phyloP scores from a whole-genome alignment of 805 yeast species.

The Teunomyces panamensis region DNA sequence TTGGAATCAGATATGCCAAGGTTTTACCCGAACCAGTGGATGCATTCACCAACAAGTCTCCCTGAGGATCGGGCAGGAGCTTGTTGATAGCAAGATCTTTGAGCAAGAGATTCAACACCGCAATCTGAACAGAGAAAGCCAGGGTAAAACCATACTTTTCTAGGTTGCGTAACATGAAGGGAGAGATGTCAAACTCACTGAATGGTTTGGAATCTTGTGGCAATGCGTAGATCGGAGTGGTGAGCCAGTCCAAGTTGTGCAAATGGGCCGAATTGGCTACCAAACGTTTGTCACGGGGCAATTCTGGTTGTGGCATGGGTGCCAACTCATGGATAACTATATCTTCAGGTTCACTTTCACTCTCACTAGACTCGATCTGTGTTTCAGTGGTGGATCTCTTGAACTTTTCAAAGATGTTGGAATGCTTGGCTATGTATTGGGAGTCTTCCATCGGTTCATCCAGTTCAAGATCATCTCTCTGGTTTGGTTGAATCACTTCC shows the following conservation, averaged over 20 bases:
- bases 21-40: constrained; percentile 97
- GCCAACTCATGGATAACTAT: constrained; percentile 39
- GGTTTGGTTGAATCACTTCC: not conserved
- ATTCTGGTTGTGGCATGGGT: constrained; percentile 83
- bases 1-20: constrained; percentile 80
- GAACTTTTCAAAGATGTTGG: constrained; percentile 17
- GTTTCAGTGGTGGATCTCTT: constrained; percentile 22
- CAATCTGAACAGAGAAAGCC: constrained; percentile 78
- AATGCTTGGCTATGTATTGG: constrained; percentile 20
- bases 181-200: constrained; percentile 43
- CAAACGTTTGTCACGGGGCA: constrained; percentile 52
- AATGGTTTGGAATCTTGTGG: constrained; percentile 50
- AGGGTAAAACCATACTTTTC: constrained; percentile 39
- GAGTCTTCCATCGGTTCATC: constrained; percentile 12
- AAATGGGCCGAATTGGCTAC: constrained; percentile 21
- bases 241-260: constrained; percentile 60
- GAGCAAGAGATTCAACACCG: constrained; percentile 56
- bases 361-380: constrained; percentile 25
- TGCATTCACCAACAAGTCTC: constrained; percentile 86
- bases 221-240: constrained; percentile 56
- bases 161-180: constrained; percentile 46
- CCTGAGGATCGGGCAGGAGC: constrained; percentile 52
- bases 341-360: constrained; percentile 12
- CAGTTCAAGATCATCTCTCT: constrained; percentile 12
- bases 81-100: constrained; percentile 39